Percentiles rank a stretch among this genome's conserved stretches.
These are phyloP conservation scores for Annulohypoxylon truncatum DNA, from an alignment of 2,329 filamentous ascomycete genomes.

Conservation along the genomic window DNA sequence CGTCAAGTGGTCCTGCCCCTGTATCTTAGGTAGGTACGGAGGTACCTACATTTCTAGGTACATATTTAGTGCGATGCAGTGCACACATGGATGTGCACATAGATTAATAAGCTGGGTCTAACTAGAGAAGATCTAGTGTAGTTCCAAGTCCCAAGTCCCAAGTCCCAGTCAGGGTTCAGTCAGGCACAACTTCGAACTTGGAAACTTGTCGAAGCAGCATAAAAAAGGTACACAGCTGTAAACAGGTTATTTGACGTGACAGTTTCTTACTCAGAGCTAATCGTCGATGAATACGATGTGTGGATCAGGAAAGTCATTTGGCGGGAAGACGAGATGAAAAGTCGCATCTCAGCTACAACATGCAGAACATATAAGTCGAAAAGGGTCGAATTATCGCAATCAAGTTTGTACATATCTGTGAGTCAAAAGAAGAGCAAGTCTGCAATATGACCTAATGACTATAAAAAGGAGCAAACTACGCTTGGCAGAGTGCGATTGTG, in stretches of 20 bases:
- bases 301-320: constrained; percentile 9
- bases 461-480: constrained; percentile 1
- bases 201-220: constrained; percentile 28
- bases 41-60: constrained; percentile 9
- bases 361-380: neutral
- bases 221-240: constrained; percentile 22
- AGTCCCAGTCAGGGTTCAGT: constrained; percentile 18
- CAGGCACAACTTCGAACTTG: constrained; percentile 37
- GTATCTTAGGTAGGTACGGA: constrained; percentile 20
- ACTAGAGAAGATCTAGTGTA: constrained; percentile 4
- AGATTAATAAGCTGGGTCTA: neutral
- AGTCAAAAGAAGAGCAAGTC: neutral
- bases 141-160: neutral
- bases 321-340: constrained; percentile 1
- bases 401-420: constrained; percentile 12
- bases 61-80: neutral
- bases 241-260: constrained; percentile 8
- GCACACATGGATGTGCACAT: neutral
- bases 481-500: constrained; percentile 21
- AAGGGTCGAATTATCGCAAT: constrained; percentile 12
- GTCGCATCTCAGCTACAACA: constrained; percentile 3
- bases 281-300: constrained; percentile 3
- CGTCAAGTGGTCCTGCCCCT: constrained; percentile 28
- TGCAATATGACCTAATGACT: too few species aligned
- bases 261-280: constrained; percentile 17